These are phyloP conservation scores for Gypsophila paniculata DNA, from an alignment of 179 eudicot genomes.

Conservation along the genomic window DNA sequence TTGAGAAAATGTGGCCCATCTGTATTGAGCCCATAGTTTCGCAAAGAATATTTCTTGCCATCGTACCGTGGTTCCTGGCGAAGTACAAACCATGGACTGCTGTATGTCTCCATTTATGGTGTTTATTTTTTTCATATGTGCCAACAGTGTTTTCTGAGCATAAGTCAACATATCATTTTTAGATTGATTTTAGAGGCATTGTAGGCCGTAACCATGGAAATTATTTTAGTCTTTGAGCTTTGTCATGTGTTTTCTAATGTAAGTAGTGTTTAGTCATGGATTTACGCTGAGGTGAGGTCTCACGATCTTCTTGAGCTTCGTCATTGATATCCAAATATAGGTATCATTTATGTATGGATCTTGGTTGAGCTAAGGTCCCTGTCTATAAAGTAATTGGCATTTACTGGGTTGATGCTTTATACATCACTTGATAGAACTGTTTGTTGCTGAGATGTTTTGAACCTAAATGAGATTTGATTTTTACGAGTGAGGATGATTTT, in stretches of 20 bases:
- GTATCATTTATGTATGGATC: background rate
- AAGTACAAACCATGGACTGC: constrained; percentile 98
- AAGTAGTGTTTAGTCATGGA: too few species aligned
- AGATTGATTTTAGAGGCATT: too few species aligned
- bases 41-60: constrained; percentile 77
- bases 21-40: constrained; percentile 85
- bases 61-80: constrained; percentile 87
- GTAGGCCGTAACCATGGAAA: too few species aligned
- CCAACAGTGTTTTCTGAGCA: too few species aligned
- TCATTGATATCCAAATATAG: background rate
- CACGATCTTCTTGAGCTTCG: background rate
- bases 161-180: too few species aligned
- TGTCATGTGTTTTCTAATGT: too few species aligned
- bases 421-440: background rate
- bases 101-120: constrained; percentile 41
- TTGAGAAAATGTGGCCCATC: constrained; percentile 80
- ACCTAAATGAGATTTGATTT: background rate
- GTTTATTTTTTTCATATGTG: background rate
- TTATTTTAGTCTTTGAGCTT: too few species aligned
- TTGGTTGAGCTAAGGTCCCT: background rate
- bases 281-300: too few species aligned
- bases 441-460: too few species aligned
- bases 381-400: background rate
- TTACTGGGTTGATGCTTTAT: background rate
- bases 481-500: background rate